Conservation (phyloP, 768 basidiomycete species). For the Lactifluus hygrophoroides region DNA sequence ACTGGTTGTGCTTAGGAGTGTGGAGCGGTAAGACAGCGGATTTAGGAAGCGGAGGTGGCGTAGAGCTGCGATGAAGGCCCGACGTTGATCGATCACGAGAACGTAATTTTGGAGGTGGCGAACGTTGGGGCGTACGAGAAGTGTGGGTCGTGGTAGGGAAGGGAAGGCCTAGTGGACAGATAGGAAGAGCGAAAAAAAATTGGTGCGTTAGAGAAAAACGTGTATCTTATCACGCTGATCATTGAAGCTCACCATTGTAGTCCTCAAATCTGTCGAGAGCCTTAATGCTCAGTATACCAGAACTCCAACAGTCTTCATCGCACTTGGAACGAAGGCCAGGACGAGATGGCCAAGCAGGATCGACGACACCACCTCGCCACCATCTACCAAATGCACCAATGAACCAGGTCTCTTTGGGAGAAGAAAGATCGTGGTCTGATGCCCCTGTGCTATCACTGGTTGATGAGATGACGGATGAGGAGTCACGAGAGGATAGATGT, state of each 20-base stretch:
- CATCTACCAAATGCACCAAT: slow-evolving; percentile 86
- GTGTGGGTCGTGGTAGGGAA: slow-evolving; percentile 19
- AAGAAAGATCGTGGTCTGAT: slow-evolving; percentile 36
- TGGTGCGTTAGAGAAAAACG: slow-evolving; percentile 27
- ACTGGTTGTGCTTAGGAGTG: slow-evolving; percentile 35
- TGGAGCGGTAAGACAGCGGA: slow-evolving; percentile 74
- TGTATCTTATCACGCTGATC: background rate
- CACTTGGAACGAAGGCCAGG: slow-evolving; percentile 48
- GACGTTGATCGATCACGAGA: slow-evolving; percentile 28
- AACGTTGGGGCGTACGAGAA: slow-evolving; percentile 19
- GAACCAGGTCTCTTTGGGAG: slow-evolving; percentile 77
- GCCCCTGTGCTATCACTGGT: background rate
- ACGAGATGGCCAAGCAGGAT: slow-evolving; percentile 64
- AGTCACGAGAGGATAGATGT: slow-evolving; percentile 13
- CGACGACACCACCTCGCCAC: slow-evolving; percentile 80
- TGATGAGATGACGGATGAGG: slow-evolving; percentile 11
- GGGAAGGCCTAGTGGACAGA: slow-evolving; percentile 13
- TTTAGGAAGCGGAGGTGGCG: slow-evolving; percentile 79
- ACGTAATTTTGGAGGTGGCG: slow-evolving; percentile 50
- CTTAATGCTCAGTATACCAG: slow-evolving; percentile 71
- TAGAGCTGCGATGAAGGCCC: slow-evolving; percentile 43
- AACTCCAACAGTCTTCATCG: slow-evolving; percentile 66
- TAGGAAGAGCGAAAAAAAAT: background rate
- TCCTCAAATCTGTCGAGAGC: slow-evolving; percentile 61
- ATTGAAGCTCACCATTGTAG: slow-evolving; percentile 47